Evolutionary conservation across 805 yeast genomes (phyloP).

Genomic region (Kurtzmaniella fragi): DNA sequence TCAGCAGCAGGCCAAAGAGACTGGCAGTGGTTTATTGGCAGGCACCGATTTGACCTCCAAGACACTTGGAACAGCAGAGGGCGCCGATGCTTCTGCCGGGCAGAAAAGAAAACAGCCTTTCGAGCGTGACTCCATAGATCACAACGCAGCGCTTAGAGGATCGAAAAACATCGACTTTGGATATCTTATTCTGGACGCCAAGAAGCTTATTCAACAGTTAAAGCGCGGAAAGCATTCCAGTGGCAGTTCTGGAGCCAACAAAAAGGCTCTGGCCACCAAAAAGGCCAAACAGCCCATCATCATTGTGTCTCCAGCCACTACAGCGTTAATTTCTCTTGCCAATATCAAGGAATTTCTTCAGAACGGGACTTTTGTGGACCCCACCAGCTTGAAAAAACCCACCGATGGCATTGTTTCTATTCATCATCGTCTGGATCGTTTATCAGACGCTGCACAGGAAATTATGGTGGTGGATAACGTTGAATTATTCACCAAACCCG

Average conservation of each 20-base stretch:
- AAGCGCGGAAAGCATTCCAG: constrained; percentile 24
- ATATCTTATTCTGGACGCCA: constrained; percentile 64
- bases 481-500: constrained; percentile 79
- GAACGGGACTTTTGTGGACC: constrained; percentile 61
- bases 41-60: constrained; percentile 6
- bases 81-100: constrained; percentile 7
- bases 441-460: constrained; percentile 49
- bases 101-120: constrained; percentile 26
- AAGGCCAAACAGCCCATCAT: constrained; percentile 34
- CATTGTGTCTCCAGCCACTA: constrained; percentile 41
- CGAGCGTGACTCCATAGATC: constrained; percentile 52
- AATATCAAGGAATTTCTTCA: constrained; percentile 50
- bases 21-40: neutral
- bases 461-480: constrained; percentile 85
- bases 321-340: constrained; percentile 34
- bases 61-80: constrained; percentile 5
- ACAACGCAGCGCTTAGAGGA: constrained; percentile 61
- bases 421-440: constrained; percentile 48
- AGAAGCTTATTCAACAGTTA: constrained; percentile 48
- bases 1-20: constrained; percentile 9
- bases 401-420: constrained; percentile 43
- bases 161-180: constrained; percentile 61
- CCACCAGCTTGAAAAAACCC: constrained; percentile 32
- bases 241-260: neutral
- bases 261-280: constrained; percentile 12